Evolutionary conservation across 164 flowering plant genomes (phyloP).

Genomic region (Brasenia schreberi): DNA sequence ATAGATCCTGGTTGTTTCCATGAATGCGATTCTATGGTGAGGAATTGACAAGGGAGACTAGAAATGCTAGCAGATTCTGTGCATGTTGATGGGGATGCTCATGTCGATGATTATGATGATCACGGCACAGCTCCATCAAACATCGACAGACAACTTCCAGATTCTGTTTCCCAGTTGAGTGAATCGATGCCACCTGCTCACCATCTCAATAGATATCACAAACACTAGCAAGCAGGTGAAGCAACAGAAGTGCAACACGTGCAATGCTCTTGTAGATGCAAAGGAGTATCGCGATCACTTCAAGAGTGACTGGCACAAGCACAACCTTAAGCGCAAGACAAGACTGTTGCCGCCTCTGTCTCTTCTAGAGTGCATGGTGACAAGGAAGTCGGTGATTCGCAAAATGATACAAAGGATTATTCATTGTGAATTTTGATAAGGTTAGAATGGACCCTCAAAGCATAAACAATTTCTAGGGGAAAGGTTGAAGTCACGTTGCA

Average conservation of each 20-base stretch:
- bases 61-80: slow-evolving; percentile 80
- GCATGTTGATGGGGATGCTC: slow-evolving; percentile 61
- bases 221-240: slow-evolving; percentile 33
- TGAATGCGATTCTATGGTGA: slow-evolving; percentile 61
- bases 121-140: slow-evolving; percentile 27
- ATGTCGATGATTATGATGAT: slow-evolving; percentile 59
- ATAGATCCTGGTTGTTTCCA: slow-evolving; percentile 65
- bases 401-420: too few relatives aligned
- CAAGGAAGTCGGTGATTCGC: too few relatives aligned
- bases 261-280: slow-evolving; percentile 60
- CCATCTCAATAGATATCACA: slow-evolving; percentile 22
- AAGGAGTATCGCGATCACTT: slow-evolving; percentile 78
- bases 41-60: slow-evolving; percentile 62
- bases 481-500: too few relatives aligned
- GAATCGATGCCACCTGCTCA: slow-evolving; percentile 44
- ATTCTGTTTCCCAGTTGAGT: slow-evolving; percentile 25
- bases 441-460: too few relatives aligned
- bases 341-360: slow-evolving; percentile 32
- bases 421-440: too few relatives aligned
- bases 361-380: too few relatives aligned
- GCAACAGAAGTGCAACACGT: slow-evolving; percentile 75
- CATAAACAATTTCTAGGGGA: too few relatives aligned
- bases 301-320: slow-evolving; percentile 97
- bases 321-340: slow-evolving; percentile 77
- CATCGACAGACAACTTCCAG: slow-evolving; percentile 17